Conservation (phyloP, 805 yeast species). For the Schwanniomyces occidentalis region DNA sequence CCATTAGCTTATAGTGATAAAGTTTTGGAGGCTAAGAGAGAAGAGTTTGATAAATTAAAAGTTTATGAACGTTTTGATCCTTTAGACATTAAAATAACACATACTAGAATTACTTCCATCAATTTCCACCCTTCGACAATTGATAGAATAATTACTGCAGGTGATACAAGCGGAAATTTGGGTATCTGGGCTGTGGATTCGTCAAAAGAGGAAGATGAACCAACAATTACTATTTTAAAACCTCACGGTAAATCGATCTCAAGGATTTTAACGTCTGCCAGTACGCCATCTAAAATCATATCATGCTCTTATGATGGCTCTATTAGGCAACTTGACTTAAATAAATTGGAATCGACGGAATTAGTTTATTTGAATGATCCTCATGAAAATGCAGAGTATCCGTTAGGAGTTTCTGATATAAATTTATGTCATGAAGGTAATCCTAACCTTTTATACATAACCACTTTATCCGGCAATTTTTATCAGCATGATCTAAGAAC, state of each 20-base stretch:
- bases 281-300: conserved; percentile 53
- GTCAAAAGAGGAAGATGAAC: conserved; percentile 34
- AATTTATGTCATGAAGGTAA: conserved; percentile 47
- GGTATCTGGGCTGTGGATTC: conserved; percentile 85
- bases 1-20: conserved; percentile 28
- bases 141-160: conserved; percentile 71
- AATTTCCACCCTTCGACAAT: conserved; percentile 72
- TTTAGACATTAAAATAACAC: conserved; percentile 66
- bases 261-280: conserved; percentile 54
- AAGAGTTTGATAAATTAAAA: conserved; percentile 51
- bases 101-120: conserved; percentile 72
- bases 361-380: conserved; percentile 46
- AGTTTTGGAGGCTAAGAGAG: conserved; percentile 49
- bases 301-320: conserved; percentile 90
- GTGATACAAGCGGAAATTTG: conserved; percentile 83
- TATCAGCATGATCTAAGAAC: conserved; percentile 70
- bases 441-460: conserved; percentile 60
- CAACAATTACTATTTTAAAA: conserved; percentile 62
- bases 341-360: conserved; percentile 59
- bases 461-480: conserved; percentile 81
- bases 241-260: conserved; percentile 78
- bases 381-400: conserved; percentile 40
- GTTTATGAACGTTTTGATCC: conserved; percentile 63
- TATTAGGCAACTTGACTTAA: conserved; percentile 68
- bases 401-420: conserved; percentile 73